Conservation (phyloP, 176 grass and related monocot genomes). For the sorghum (Sorghum bicolor) region DNA sequence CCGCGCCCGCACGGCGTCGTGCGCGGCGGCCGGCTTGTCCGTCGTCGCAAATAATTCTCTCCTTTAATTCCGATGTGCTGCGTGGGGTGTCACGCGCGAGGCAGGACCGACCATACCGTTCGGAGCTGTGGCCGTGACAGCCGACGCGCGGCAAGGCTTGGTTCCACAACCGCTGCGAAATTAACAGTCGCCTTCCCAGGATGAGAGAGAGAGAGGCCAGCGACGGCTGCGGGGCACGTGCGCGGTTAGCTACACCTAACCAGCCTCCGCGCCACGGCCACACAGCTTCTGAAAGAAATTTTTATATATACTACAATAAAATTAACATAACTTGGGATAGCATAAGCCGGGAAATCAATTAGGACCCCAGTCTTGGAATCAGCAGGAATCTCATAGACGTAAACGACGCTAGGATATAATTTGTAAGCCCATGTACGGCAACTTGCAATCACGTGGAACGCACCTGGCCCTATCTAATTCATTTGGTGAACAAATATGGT, state of each 20-base stretch:
- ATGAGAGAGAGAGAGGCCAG: neutral
- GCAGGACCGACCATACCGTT: neutral
- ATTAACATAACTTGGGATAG: no score
- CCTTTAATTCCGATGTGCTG: neutral
- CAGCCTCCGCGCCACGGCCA: no score
- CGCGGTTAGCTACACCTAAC: neutral
- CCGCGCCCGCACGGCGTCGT: neutral
- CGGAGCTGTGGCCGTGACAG: no score
- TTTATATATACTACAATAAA: no score
- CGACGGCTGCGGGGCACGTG: neutral
- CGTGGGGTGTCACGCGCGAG: no score
- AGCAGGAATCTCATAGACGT: neutral
- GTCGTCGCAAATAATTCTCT: no score
- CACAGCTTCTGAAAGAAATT: no score
- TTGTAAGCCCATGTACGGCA: neutral
- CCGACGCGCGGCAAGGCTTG: no score
- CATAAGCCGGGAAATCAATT: no score
- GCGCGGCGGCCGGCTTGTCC: neutral
- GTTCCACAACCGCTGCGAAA: no score
- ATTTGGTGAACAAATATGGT: neutral
- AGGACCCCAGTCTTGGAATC: neutral
- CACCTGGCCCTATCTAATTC: neutral
- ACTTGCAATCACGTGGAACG: neutral
- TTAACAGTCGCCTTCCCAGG: no score
- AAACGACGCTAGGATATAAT: no score